Conservation (phyloP, 805 yeast species). For the Kodamaea nitidulidarum region DNA sequence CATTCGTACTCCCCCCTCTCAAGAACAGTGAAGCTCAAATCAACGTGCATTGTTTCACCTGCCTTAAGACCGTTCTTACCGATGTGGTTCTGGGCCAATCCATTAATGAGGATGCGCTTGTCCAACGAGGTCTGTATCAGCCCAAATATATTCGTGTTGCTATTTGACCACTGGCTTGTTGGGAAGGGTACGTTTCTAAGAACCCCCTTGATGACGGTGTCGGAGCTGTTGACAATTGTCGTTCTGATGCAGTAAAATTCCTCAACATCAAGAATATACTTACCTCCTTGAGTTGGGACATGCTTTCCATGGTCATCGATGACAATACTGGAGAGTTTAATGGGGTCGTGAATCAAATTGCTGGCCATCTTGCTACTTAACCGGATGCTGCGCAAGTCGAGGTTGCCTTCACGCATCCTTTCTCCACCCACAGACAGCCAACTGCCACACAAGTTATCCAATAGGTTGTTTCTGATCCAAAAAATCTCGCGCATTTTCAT, state of each 20-base stretch:
- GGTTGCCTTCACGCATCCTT: conserved; percentile 44
- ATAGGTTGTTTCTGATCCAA: conserved; percentile 74
- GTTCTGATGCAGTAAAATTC: conserved; percentile 50
- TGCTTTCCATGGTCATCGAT: conserved; percentile 29
- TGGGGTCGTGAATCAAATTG: conserved; percentile 38
- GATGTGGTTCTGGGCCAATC: conserved; percentile 53
- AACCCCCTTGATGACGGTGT: conserved; percentile 45
- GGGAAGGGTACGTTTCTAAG: conserved; percentile 56
- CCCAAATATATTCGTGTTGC: conserved; percentile 6
- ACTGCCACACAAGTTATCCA: conserved; percentile 54
- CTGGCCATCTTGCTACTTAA: conserved; percentile 58
- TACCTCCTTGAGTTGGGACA: conserved; percentile 20
- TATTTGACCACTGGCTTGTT: conserved; percentile 10
- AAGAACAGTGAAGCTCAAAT: conserved; percentile 58
- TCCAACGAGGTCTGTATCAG: conserved; percentile 39
- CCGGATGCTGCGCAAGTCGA: conserved; percentile 66
- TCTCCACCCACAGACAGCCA: conserved; percentile 48
- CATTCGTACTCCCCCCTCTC: conserved; percentile 82
- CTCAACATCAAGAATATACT: conserved; percentile 38
- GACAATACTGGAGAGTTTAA: conserved; percentile 16
- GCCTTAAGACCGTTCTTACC: conserved; percentile 37
- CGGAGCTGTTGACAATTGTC: conserved; percentile 46
- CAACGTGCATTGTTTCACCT: conserved; percentile 38
- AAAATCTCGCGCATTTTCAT: conserved; percentile 57
- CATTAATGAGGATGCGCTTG: conserved; percentile 64